A percentile compares a stretch with the other conserved stretches of the same genome.
Evolutionary conservation across 768 basidiomycete species (phyloP).

Genomic region (Mycena vitilis): DNA sequence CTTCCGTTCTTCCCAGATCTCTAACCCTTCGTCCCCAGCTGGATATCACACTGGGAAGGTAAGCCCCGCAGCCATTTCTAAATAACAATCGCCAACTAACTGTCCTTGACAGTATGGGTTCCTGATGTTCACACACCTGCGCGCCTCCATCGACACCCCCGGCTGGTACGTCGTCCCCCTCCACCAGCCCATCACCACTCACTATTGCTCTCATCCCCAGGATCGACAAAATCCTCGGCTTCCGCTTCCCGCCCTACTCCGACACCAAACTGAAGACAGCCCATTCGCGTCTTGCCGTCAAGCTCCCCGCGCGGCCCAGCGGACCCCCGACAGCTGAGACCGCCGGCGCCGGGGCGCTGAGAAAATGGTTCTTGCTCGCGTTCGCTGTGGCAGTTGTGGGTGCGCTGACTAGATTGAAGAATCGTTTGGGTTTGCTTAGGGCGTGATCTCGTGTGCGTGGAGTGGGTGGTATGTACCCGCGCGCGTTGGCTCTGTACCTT

Average conservation of each 20-base stretch:
- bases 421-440: not conserved
- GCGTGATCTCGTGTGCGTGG: conserved; percentile 2
- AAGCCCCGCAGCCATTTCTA: not conserved
- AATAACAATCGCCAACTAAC: not conserved
- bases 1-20: not conserved
- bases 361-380: conserved; percentile 61
- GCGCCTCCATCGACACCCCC: conserved; percentile 71
- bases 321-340: conserved; percentile 49
- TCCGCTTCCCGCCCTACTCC: conserved; percentile 74
- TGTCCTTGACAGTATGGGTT: conserved; percentile 58
- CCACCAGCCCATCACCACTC: conserved; percentile 43
- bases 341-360: conserved; percentile 43
- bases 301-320: conserved; percentile 58
- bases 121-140: conserved; percentile 81
- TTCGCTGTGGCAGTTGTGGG: conserved; percentile 56
- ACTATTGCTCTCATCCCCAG: conserved; percentile 47
- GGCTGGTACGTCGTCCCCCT: conserved; percentile 53
- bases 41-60: conserved; percentile 78
- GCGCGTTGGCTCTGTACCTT: not conserved
- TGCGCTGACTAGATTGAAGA: conserved; percentile 52
- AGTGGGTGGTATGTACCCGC: not conserved
- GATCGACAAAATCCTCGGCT: conserved; percentile 59
- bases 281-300: conserved; percentile 40
- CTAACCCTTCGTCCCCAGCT: conserved; percentile 48
- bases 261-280: conserved; percentile 49